Evolutionary conservation across 225 moss, liverwort and hornwort genomes (phyloP).

Genomic region (Pseudisothecium myosuroides): DNA sequence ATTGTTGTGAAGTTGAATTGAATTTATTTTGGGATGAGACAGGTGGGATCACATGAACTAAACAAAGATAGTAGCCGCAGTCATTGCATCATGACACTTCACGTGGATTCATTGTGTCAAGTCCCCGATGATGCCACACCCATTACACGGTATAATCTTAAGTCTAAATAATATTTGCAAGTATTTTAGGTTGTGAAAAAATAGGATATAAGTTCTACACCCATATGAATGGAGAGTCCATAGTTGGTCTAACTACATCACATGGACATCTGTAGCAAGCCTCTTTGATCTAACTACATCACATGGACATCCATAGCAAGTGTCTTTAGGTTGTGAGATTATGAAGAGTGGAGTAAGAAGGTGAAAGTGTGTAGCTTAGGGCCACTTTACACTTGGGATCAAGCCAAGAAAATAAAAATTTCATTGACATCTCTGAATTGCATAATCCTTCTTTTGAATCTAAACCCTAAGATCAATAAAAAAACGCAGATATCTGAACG

Average conservation of each 20-base stretch:
- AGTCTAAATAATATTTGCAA: background rate
- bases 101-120: constrained; percentile 62
- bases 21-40: background rate
- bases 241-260: background rate
- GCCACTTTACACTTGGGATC: background rate
- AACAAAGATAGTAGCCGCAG: constrained; percentile 97
- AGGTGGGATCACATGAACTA: constrained; percentile 94
- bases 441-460: background rate
- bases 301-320: background rate
- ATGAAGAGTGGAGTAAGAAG: background rate
- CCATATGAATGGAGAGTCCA: no score
- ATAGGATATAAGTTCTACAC: no score
- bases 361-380: background rate
- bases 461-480: background rate
- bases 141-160: constrained; percentile 18
- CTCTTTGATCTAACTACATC: background rate
- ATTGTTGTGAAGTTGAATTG: background rate
- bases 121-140: constrained; percentile 36
- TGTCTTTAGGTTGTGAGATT: background rate
- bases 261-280: background rate
- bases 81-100: constrained; percentile 95
- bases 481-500: background rate
- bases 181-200: background rate
- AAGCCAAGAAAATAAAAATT: background rate
- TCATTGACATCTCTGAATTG: background rate